A percentile compares a stretch with the other conserved stretches of the same genome.
These are phyloP conservation scores for Aurantiochytrium sp. DNA, from an alignment of 108 stramenopile genomes.

Conservation along the genomic window DNA sequence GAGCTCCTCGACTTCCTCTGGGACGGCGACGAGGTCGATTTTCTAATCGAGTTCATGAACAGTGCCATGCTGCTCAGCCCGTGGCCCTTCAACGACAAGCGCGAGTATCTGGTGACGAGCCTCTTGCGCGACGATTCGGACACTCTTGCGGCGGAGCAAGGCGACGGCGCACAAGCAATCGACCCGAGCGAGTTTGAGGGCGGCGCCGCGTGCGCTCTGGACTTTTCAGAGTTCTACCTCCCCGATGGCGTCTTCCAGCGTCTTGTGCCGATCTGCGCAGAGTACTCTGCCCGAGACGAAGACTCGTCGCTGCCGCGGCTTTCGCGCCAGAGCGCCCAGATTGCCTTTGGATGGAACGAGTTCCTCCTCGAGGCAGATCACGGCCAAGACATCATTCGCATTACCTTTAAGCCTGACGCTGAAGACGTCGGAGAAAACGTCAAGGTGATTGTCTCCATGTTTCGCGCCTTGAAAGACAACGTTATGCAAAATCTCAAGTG, in stretches of 20 bases:
- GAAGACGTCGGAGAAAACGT: not conserved
- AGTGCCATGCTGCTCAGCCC: not conserved
- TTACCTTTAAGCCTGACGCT: not conserved
- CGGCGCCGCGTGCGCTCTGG: not conserved
- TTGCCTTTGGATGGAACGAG: not conserved
- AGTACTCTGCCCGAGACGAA: not conserved
- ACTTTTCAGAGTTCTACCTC: not conserved
- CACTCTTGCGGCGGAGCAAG: not conserved
- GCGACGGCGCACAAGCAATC: not conserved
- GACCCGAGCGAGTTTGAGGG: not conserved
- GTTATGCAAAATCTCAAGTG: conserved; percentile 12
- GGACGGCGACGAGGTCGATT: not conserved
- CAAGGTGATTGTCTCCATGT: not conserved
- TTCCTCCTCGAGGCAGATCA: not conserved
- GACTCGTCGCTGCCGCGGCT: not conserved
- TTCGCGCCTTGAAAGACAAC: not conserved
- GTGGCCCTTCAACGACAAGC: not conserved
- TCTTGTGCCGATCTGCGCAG: not conserved
- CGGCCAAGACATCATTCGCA: not conserved
- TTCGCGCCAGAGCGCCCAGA: not conserved
- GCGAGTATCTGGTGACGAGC: not conserved
- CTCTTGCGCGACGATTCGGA: not conserved
- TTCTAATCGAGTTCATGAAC: not conserved
- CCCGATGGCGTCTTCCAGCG: conserved; percentile 3
- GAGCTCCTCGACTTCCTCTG: not conserved